A percentile compares a stretch with the other conserved stretches of the same genome.
Evolutionary conservation across 2,329 filamentous ascomycete genomes (phyloP).

Genomic region (Penicillium glabrum): DNA sequence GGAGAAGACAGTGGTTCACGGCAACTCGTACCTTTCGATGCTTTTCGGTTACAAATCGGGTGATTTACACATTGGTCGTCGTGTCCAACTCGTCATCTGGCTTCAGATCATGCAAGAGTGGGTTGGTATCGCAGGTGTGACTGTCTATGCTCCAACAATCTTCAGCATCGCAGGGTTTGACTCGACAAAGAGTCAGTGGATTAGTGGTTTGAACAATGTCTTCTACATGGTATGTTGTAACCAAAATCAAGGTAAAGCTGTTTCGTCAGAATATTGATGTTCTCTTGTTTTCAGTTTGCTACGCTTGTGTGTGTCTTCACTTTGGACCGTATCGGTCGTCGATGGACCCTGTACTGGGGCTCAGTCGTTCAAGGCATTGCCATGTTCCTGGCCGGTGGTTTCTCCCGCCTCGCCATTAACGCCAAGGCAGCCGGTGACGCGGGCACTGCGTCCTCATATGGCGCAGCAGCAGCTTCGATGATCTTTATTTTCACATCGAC

Average conservation of each 20-base stretch:
- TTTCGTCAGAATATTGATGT: neutral
- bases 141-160: slow-evolving; percentile 58
- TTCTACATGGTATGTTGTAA: slow-evolving; percentile 52
- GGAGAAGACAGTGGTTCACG: slow-evolving; percentile 56
- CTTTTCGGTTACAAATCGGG: slow-evolving; percentile 65
- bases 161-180: slow-evolving; percentile 68
- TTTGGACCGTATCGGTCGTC: slow-evolving; percentile 65
- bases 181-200: slow-evolving; percentile 62
- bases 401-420: slow-evolving; percentile 56
- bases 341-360: slow-evolving; percentile 71
- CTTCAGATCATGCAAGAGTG: slow-evolving; percentile 71
- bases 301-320: slow-evolving; percentile 71
- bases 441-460: slow-evolving; percentile 52
- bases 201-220: slow-evolving; percentile 58
- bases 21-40: slow-evolving; percentile 64
- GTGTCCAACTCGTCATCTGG: slow-evolving; percentile 70
- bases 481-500: slow-evolving; percentile 68
- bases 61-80: slow-evolving; percentile 64
- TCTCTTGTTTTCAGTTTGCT: slow-evolving; percentile 50
- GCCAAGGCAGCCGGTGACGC: slow-evolving; percentile 49
- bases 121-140: slow-evolving; percentile 69
- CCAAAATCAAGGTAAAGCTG: neutral
- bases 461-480: slow-evolving; percentile 67
- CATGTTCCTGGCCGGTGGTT: slow-evolving; percentile 67
- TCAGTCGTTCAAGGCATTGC: slow-evolving; percentile 62